Evolutionary conservation across 306 rosid genomes (phyloP), one percentile per base, ranked within the genome.

Genomic region (Psophocarpus tetragonolobus): DNA sequence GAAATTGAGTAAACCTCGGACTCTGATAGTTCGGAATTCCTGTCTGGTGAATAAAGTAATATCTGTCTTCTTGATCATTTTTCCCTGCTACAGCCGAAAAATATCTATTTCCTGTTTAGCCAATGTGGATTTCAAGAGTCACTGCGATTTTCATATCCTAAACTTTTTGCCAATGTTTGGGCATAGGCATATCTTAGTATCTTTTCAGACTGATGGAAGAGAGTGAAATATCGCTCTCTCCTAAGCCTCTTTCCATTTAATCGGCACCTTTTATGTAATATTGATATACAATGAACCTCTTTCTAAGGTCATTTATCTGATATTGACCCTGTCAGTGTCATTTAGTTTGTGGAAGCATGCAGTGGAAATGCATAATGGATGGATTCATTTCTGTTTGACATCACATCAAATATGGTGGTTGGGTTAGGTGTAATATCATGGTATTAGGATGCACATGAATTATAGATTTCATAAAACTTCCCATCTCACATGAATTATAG

Each of bases 101-200:
- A 27, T 2, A 21, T 50, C 14, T 17, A 11, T 63, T 39, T 29
- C 35, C 24, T 66, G 44, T 54, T 53, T 15, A 39, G 68, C 62
- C 58, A 50, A 50, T 20, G 76, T 81, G 69, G 61, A 41, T 63
- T 80, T 48, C 57, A 24, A 17, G 36, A 36, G 38, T 36, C 17
- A 3, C 67, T 17, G 17, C 10, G 17, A 35, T 62, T 48, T 29
- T 32, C 20, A 33, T 42, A 24, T n/a, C 8, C 8, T 27, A 42
- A 18, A 20, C 1, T 14, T 20, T 6, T 24, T 50, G 48, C 51
- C 53, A 20, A 29, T 68, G 47, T 20, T 68, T 68, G 29, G 61
- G 61, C 27, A 69, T 71, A 27, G 30, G 7, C 42, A 11, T 23
- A 53, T 35, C 8, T 4, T 30, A 62, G 26, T 36, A 27, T 67